Base-by-base conservation (phyloP, 768 basidiomycete genomes). In the Porphyrellus cyaneotinctus region DNA sequence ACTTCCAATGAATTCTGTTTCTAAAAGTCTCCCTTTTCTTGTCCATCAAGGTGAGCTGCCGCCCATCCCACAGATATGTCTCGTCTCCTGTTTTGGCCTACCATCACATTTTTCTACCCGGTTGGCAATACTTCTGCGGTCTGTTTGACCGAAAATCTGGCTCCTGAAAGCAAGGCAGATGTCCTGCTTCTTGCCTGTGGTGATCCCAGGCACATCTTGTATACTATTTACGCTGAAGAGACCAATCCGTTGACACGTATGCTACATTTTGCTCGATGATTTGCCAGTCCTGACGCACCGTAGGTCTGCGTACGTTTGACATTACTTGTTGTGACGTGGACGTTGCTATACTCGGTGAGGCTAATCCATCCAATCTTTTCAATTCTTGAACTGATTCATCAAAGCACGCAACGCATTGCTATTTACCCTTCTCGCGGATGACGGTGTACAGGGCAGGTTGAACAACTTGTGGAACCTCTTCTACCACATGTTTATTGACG, bases 91-190 rank as follows among this genome's bases (percentile, higher is more conserved):
- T 52, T 51, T 38, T 65, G 57, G 54, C 63, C 60, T 4, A 43
- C 63, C 2, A 9, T 47, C n/a, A 63, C 61, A 1, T 79, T 68
- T 51, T 84, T 82, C 68, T 83, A 83, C 60, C 77, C 82, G 0
- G 72, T 82, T 9, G 83, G 83, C 24, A 83, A 83, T 56, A 83
- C 82, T 0, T 72, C 80, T 4, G 75, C 83, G 1, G 65, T 78
- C 4, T 78, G 70, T 53, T 65, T 84, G 38, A 77, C 79, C 1
- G 68, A 76, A 43, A 72, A 75, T 39, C 56, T 83, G 8, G 54
- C 76, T 39, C 76, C 77, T 0, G 79, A 80, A 51, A 59, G 67
- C 37, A 38, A 64, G 20, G 59, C 63, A 13, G 50, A 62, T 6
- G 1, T 82, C 17, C 69, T 84, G 9, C 72, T 81, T 10, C 72